These are phyloP conservation scores for Herpetospermum pedunculosum DNA, from an alignment of 306 rosid species.

Conservation along the genomic window DNA sequence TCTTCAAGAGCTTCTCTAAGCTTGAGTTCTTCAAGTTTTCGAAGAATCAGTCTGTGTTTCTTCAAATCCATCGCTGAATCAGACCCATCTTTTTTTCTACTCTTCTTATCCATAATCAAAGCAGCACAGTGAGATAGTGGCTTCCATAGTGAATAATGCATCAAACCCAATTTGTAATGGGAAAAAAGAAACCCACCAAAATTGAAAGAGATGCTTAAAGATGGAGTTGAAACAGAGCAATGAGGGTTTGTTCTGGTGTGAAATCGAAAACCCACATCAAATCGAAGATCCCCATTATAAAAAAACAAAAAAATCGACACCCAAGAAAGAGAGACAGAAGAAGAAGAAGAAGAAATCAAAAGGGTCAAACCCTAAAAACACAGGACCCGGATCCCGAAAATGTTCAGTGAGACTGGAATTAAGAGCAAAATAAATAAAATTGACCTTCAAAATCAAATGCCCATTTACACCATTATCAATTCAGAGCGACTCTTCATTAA, in stretches of 20 bases:
- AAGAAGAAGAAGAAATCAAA: neutral
- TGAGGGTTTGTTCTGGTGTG: neutral
- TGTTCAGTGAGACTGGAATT: neutral
- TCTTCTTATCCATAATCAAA: slow-evolving; percentile 32
- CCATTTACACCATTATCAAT: neutral
- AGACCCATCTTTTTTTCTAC: slow-evolving; percentile 45
- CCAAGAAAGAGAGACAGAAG: neutral
- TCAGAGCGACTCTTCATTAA: neutral
- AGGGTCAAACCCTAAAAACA: slow-evolving; percentile 24
- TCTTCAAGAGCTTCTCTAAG: slow-evolving; percentile 96
- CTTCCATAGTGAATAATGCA: slow-evolving; percentile 49
- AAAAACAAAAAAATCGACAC: neutral
- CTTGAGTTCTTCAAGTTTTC: slow-evolving; percentile 75
- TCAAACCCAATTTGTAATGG: slow-evolving; percentile 12
- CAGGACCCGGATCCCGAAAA: slow-evolving; percentile 65
- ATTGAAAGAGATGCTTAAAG: neutral
- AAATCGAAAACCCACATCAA: neutral
- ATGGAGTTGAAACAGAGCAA: neutral
- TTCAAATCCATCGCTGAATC: slow-evolving; percentile 33
- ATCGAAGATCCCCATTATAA: neutral
- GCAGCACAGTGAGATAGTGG: slow-evolving; percentile 44
- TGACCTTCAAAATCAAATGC: neutral
- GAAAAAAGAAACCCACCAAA: neutral
- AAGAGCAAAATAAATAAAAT: neutral
- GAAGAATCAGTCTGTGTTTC: slow-evolving; percentile 56